A percentile compares a stretch with the other conserved stretches of the same genome.
These are phyloP conservation scores for Trichoderma sp. DNA, from an alignment of 2,329 filamentous ascomycete genomes.

Conservation along the genomic window DNA sequence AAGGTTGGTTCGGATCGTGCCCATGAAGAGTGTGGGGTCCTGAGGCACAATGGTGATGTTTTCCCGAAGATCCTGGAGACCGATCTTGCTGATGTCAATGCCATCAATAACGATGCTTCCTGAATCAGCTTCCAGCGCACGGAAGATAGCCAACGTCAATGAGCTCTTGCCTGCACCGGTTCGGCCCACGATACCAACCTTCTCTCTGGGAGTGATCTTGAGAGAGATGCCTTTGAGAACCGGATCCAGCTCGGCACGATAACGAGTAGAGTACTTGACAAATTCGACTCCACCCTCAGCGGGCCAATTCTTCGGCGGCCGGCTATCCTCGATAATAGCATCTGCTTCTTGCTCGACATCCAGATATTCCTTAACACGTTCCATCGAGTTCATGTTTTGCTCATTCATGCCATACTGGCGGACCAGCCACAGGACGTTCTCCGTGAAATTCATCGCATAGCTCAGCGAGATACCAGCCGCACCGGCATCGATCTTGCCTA, in stretches of 20 bases:
- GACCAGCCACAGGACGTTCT: conserved; percentile 96
- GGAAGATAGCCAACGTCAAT: conserved; percentile 87
- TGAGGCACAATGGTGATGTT: conserved; percentile 97
- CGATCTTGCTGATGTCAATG: conserved; percentile 86
- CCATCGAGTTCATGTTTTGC: conserved; percentile 99
- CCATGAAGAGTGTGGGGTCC: conserved; percentile 91
- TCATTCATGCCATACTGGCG: conserved; percentile 92
- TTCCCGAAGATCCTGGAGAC: conserved; percentile 88
- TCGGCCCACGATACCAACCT: conserved; percentile 93
- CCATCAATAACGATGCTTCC: conserved; percentile 90
- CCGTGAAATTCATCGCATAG: conserved; percentile 94
- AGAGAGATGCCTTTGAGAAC: conserved; percentile 84
- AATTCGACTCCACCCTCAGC: conserved; percentile 85
- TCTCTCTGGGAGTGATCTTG: conserved; percentile 82
- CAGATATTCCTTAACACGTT: conserved; percentile 95
- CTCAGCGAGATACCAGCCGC: conserved; percentile 91
- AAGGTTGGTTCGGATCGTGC: conserved; percentile 87
- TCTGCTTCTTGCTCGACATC: conserved; percentile 93
- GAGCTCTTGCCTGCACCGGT: conserved; percentile 98
- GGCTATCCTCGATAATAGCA: conserved; percentile 73
- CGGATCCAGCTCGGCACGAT: conserved; percentile 82
- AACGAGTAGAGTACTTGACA: conserved; percentile 83
- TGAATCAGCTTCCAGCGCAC: conserved; percentile 85
- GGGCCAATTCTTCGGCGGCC: conserved; percentile 82
- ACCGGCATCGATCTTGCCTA: conserved; percentile 83